A percentile compares a stretch with the other conserved stretches of the same genome.
Evolutionary conservation across 2,329 filamentous ascomycete genomes (phyloP).

Genomic region (Simplicillium sp.): DNA sequence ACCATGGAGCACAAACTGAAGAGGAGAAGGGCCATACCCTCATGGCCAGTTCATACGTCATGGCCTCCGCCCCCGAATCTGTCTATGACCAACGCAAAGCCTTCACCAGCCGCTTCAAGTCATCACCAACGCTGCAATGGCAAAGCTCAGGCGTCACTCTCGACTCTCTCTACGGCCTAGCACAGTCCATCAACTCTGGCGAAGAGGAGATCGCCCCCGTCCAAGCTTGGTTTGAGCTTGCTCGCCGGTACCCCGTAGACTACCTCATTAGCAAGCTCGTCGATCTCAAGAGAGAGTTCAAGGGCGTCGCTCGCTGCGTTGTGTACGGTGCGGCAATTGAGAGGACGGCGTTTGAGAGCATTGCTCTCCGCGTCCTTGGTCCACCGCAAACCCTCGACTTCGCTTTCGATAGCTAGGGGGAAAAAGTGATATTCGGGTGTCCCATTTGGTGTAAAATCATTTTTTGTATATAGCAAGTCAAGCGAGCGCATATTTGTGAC

Average conservation of each 20-base stretch:
- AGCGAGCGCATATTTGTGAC: no score
- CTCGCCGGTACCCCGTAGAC: constrained; percentile 26
- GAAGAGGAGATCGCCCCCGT: constrained; percentile 37
- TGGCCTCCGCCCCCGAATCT: constrained; percentile 26
- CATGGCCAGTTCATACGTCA: constrained; percentile 32
- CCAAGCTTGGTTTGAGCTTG: constrained; percentile 46
- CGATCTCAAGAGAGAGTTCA: constrained; percentile 29
- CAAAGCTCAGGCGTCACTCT: constrained; percentile 29
- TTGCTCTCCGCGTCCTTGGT: constrained; percentile 29
- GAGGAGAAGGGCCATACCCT: constrained; percentile 29
- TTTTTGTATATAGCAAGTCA: no score
- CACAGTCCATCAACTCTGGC: constrained; percentile 31
- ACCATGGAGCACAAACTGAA: constrained; percentile 19
- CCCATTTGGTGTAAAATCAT: no score
- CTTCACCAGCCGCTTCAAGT: constrained; percentile 13
- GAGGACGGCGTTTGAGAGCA: constrained; percentile 34
- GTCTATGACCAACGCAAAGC: constrained; percentile 19
- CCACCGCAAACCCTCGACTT: neutral
- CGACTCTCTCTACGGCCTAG: constrained; percentile 32
- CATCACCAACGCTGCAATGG: constrained; percentile 23
- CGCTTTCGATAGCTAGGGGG: no score
- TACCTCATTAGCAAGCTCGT: constrained; percentile 27
- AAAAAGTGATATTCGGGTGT: no score
- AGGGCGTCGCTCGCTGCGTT: constrained; percentile 33
- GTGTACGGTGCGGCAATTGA: constrained; percentile 38